Evolutionary conservation across 2,329 filamentous ascomycete genomes (phyloP), one percentile per base, ranked within the genome.

Genomic region (Scedosporium boydii): DNA sequence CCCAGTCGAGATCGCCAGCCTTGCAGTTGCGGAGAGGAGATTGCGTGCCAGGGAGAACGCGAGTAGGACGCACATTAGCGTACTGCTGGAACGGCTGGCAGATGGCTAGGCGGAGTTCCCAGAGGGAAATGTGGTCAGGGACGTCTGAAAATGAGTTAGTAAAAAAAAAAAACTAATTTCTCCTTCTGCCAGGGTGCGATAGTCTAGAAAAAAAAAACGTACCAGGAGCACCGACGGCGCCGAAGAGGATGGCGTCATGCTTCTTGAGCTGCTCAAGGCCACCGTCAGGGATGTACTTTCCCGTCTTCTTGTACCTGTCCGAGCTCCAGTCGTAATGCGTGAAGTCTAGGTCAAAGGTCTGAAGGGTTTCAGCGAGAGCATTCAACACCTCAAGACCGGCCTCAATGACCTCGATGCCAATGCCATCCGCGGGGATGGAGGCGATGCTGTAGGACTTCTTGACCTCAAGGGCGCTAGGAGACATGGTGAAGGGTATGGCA

Each of bases 301-400:
- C 87, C 0, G 81, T 86, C 69, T 81, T 80, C 70, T 87, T 87
- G 73, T 87, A 89, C 0, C 80, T 84, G 16, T 86, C 82, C 0
- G 84, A 87, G 66, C 82, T 85, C 87, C 86, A 89, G 70, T 88
- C 84, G 67, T 82, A 87, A 66, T 85, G 75, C 51, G 78, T 80
- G 68, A 89, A 89, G 10, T 83, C 73, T 0, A 90, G 75, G 7
- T 80, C 75, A 71, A 90, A 90, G 0, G 80, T 79, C 46, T 81
- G 77, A 1, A 85, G 74, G 1, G 80, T 75, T 41, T 76, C 69
- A 4, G 78, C 75, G 1, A 87, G 71, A 14, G 79, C 78, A 65
- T 85, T 78, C 59, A 90, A 73, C 0, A 87, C 87, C 51, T 80
- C 76, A 7, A 89, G 82, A 3, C 83, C 80, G 2, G 83, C 83